Percentiles rank a stretch among this genome's conserved stretches.
Evolutionary conservation across 345 rosid genomes (phyloP).

Genomic region (Ceriops decandra): DNA sequence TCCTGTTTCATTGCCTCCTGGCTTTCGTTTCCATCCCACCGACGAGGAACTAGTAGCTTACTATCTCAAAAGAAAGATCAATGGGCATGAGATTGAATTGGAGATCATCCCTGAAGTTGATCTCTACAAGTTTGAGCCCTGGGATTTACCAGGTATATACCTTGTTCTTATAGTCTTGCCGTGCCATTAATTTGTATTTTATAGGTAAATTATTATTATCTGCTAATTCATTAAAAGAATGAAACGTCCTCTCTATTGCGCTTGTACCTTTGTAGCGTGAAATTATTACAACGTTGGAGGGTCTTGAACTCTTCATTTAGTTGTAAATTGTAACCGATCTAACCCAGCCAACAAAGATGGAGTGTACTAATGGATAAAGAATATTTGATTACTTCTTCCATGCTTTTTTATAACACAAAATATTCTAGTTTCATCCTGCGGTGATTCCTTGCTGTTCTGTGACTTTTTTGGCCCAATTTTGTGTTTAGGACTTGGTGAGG

Average conservation of each 20-base stretch:
- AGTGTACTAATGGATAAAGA: conserved; percentile 10
- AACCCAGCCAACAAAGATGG: conserved; percentile 1
- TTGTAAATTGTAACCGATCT: background rate
- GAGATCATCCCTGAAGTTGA: conserved; percentile 39
- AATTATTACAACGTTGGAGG: background rate
- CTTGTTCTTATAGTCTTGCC: too few species aligned
- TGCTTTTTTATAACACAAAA: background rate
- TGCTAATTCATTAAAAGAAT: too few species aligned
- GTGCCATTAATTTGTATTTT: background rate
- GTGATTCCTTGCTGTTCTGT: background rate
- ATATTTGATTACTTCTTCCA: background rate
- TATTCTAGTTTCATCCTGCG: too few species aligned
- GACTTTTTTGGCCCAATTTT: background rate
- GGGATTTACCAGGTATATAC: conserved; percentile 33
- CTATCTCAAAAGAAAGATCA: conserved; percentile 30
- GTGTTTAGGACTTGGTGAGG: too few species aligned
- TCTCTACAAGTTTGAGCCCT: conserved; percentile 35
- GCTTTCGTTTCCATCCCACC: conserved; percentile 34
- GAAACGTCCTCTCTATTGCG: too few species aligned
- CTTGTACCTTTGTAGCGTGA: too few species aligned
- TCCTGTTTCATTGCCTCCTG: conserved; percentile 36
- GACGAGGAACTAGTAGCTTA: conserved; percentile 34
- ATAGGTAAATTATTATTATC: background rate
- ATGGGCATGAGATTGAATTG: conserved; percentile 26
- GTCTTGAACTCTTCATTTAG: background rate